Conservation (phyloP, 305 asterid species). For the Lippia alba region DNA sequence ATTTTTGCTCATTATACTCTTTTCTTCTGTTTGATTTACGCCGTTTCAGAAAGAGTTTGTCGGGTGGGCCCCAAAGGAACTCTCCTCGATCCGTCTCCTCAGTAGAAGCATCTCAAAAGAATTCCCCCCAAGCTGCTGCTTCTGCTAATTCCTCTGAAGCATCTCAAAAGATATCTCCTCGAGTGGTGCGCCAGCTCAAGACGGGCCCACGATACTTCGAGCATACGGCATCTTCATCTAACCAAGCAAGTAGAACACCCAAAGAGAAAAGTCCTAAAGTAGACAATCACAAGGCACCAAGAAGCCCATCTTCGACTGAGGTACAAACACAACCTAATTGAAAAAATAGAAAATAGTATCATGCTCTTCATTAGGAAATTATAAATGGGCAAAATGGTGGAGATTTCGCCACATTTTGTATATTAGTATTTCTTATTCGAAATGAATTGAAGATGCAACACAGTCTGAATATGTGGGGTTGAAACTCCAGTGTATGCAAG, state of each 20-base stretch:
- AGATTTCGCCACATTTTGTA: too few species aligned
- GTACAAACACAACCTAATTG: constrained; percentile 34
- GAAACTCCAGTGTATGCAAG: too few species aligned
- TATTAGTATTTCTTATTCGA: too few species aligned
- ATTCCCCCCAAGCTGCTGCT: constrained; percentile 53
- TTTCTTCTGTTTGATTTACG: constrained; percentile 1
- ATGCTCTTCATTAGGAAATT: background rate
- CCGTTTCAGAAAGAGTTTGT: constrained; percentile 52
- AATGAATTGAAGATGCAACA: too few species aligned
- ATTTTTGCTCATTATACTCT: background rate
- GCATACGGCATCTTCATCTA: constrained; percentile 62
- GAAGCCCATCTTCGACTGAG: constrained; percentile 63
- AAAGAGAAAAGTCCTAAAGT: constrained; percentile 75
- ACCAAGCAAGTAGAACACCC: constrained; percentile 52
- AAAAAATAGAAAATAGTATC: background rate
- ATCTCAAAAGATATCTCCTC: constrained; percentile 67
- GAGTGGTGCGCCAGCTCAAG: constrained; percentile 75
- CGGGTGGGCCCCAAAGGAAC: constrained; percentile 52
- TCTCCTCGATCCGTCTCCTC: constrained; percentile 60
- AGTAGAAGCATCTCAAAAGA: constrained; percentile 51
- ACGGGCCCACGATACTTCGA: constrained; percentile 57
- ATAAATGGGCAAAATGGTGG: too few species aligned
- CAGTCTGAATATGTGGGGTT: too few species aligned
- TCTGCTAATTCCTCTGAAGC: constrained; percentile 45
- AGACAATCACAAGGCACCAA: constrained; percentile 57